A percentile compares a stretch with the other conserved stretches of the same genome.
Conservation (phyloP, 2,329 filamentous ascomycete species). For the Rhexocercosporidium sp. region DNA sequence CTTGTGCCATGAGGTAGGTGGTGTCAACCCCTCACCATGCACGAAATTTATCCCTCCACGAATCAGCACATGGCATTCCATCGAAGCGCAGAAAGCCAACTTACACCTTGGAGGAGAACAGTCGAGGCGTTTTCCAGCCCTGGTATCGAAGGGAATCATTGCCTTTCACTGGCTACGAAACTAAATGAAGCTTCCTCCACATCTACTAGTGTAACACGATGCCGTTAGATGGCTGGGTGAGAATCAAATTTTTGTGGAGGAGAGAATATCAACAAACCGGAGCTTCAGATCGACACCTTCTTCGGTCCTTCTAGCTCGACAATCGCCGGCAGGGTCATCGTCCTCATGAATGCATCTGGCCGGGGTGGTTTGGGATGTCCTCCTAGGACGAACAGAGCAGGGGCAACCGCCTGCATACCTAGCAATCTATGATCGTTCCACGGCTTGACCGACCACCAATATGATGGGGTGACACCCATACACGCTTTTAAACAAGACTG, state of each 20-base stretch:
- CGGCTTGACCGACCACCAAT: neutral
- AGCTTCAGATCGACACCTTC: neutral
- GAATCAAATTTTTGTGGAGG: too few species aligned
- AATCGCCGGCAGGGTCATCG: neutral
- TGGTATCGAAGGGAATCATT: neutral
- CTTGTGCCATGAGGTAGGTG: slow-evolving; percentile 3
- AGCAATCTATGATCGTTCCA: neutral
- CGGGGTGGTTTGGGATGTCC: neutral
- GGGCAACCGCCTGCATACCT: neutral
- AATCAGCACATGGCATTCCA: neutral
- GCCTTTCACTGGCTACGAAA: neutral
- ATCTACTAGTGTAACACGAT: neutral
- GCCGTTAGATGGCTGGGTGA: neutral
- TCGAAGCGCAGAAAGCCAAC: neutral
- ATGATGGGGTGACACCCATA: neutral
- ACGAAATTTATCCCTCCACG: neutral
- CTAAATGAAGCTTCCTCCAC: neutral
- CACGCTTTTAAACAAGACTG: neutral
- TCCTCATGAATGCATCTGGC: too few species aligned
- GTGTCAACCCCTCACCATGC: neutral
- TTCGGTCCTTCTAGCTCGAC: slow-evolving; percentile 26
- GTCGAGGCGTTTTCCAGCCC: neutral
- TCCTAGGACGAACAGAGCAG: neutral
- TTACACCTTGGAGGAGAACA: neutral
- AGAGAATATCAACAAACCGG: neutral